Conservation (phyloP, 1,139 yeast genomes). For the Kodamaea suecica region DNA sequence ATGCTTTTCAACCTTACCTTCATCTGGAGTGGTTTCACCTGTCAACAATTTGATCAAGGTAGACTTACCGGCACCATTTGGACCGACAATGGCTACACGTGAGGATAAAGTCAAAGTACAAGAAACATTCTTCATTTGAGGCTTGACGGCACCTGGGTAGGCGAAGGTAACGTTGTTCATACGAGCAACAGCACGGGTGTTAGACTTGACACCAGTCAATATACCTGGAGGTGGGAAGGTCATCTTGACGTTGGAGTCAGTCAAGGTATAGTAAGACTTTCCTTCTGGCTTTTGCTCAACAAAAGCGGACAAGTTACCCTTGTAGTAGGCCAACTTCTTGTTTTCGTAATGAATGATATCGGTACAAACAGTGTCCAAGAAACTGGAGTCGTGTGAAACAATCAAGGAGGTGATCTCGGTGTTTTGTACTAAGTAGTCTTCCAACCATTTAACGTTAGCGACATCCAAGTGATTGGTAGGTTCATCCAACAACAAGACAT, state of each 20-base stretch:
- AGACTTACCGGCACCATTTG: conserved; percentile 99
- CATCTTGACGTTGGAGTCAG: conserved; percentile 92
- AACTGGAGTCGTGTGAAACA: conserved; percentile 97
- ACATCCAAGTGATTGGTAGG: conserved; percentile 99
- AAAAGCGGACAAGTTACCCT: conserved; percentile 91
- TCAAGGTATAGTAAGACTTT: conserved; percentile 90
- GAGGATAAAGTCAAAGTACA: conserved; percentile 89
- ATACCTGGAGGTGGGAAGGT: conserved; percentile 98
- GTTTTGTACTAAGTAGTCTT: conserved; percentile 78
- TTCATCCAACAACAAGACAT: conserved; percentile 89
- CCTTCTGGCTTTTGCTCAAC: conserved; percentile 95
- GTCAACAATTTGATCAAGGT: conserved; percentile 90
- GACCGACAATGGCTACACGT: conserved; percentile 94
- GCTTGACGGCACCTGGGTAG: conserved; percentile 86
- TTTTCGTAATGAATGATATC: conserved; percentile 96
- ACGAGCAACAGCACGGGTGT: conserved; percentile 92
- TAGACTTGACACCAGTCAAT: conserved; percentile 91
- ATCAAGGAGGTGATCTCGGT: conserved; percentile 88
- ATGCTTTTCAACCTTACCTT: conserved; percentile 93
- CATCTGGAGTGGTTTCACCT: conserved; percentile 82
- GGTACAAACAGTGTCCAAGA: conserved; percentile 92
- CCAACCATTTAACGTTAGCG: conserved; percentile 87
- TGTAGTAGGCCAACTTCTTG: conserved; percentile 91
- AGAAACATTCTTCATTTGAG: conserved; percentile 75
- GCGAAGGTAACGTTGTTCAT: conserved; percentile 81